Percentiles rank a stretch among this genome's conserved stretches.
phyloP scores from a whole-genome alignment of 306 rosid genomes.

The Cicer bijugum region DNA sequence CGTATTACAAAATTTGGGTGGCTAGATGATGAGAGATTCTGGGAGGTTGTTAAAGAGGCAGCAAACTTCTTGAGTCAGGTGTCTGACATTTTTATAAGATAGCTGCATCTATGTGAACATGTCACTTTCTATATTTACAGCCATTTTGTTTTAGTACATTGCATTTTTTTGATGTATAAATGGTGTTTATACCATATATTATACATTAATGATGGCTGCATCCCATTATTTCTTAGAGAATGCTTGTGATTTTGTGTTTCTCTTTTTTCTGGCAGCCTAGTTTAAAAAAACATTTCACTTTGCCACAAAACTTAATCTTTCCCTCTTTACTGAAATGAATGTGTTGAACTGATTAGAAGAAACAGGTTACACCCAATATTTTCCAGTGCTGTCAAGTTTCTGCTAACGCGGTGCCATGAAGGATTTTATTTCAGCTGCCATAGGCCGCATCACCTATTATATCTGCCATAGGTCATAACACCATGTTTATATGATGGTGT shows the following conservation, averaged over 20 bases:
- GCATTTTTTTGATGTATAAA: constrained; percentile 13
- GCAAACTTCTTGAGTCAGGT: constrained; percentile 59
- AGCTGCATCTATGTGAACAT: constrained; percentile 27
- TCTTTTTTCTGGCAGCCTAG: background rate
- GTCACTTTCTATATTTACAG: constrained; percentile 2
- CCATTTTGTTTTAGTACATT: constrained; percentile 11
- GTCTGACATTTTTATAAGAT: constrained; percentile 36
- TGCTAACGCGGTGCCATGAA: background rate
- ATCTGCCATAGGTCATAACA: background rate
- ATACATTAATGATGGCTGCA: constrained; percentile 13
- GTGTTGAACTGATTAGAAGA: constrained; percentile 2
- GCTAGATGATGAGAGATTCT: constrained; percentile 61
- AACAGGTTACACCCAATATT: constrained; percentile 8
- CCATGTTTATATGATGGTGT: background rate
- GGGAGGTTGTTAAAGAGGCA: constrained; percentile 53
- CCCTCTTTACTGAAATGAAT: background rate
- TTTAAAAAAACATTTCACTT: constrained; percentile 11
- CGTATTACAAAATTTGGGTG: constrained; percentile 58
- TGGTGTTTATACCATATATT: constrained; percentile 11
- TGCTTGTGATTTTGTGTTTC: constrained; percentile 24
- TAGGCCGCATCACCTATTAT: constrained; percentile 4
- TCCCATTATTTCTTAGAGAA: background rate
- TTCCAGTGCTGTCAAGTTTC: background rate
- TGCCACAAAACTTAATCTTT: background rate
- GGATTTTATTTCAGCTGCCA: background rate